Evolutionary conservation across 176 grass and related monocot species (phyloP).

Genomic region (Cenchrus purpureus): DNA sequence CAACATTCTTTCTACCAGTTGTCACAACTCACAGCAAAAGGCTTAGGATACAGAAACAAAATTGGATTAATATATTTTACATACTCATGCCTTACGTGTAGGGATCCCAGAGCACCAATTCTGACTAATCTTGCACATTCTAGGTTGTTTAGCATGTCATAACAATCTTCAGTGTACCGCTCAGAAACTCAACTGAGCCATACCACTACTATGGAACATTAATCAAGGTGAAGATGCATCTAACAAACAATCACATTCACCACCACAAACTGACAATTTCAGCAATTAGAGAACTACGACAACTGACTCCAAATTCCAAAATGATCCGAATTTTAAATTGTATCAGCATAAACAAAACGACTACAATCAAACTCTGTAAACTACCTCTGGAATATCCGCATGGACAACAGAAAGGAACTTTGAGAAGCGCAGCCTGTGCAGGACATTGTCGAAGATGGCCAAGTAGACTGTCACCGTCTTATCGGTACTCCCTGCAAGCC

Average conservation of each 20-base stretch:
- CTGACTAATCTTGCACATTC: not conserved
- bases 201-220: not conserved
- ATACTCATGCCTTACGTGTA: not conserved
- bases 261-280: not conserved
- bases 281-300: constrained; percentile 25
- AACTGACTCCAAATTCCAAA: not conserved
- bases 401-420: constrained; percentile 74
- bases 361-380: constrained; percentile 28
- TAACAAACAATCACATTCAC: not conserved
- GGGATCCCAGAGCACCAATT: not conserved
- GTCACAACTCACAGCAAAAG: not conserved
- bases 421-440: constrained; percentile 70
- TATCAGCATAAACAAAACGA: not conserved
- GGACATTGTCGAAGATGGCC: constrained; percentile 74
- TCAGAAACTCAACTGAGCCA: not conserved
- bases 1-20: constrained; percentile 26
- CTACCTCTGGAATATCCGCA: constrained; percentile 54
- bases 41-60: not conserved
- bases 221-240: constrained; percentile 27
- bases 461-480: constrained; percentile 65
- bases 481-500: constrained; percentile 35
- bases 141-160: not conserved
- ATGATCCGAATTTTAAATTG: not conserved
- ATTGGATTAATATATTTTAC: not conserved
- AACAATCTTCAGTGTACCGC: constrained; percentile 1